These are phyloP conservation scores for Coprinellus aureogranulatus DNA, from an alignment of 768 basidiomycete species.

Conservation along the genomic window DNA sequence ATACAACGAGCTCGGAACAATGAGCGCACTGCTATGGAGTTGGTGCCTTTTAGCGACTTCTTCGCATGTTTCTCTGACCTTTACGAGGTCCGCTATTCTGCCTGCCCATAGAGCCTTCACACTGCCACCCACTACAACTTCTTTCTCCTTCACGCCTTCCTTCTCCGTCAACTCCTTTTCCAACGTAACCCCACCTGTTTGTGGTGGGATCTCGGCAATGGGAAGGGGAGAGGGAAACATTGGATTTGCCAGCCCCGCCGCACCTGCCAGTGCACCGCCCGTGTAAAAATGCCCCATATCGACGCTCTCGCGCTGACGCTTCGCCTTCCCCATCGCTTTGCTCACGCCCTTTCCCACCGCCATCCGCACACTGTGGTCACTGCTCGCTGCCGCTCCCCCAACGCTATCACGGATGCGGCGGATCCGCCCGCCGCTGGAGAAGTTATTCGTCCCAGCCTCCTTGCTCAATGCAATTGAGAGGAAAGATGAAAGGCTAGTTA, in stretches of 20 bases:
- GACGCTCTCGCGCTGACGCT: slow-evolving; percentile 31
- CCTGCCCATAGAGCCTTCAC: slow-evolving; percentile 47
- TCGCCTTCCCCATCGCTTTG: not conserved
- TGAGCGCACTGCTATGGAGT: not conserved
- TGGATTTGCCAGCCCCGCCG: slow-evolving; percentile 13
- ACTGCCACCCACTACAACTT: slow-evolving; percentile 33
- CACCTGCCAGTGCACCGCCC: slow-evolving; percentile 27
- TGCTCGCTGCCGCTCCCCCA: not conserved
- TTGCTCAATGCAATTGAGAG: slow-evolving; percentile 26
- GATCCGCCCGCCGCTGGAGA: not conserved
- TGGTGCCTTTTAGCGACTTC: not conserved
- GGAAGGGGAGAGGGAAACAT: no score
- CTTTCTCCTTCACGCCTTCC: slow-evolving; percentile 29
- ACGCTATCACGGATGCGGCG: slow-evolving; percentile 8
- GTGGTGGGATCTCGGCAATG: not conserved
- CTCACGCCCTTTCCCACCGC: slow-evolving; percentile 1
- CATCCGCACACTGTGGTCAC: not conserved
- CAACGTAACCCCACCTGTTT: not conserved
- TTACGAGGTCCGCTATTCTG: slow-evolving; percentile 33
- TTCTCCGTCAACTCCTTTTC: slow-evolving; percentile 17
- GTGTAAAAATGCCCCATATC: slow-evolving; percentile 38
- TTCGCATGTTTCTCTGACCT: slow-evolving; percentile 37
- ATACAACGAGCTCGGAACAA: not conserved
- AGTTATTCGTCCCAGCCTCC: slow-evolving; percentile 1
- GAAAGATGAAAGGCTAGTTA: slow-evolving; percentile 52